Evolutionary conservation across 2,329 filamentous ascomycete species (phyloP).

Genomic region (Nemania abortiva): DNA sequence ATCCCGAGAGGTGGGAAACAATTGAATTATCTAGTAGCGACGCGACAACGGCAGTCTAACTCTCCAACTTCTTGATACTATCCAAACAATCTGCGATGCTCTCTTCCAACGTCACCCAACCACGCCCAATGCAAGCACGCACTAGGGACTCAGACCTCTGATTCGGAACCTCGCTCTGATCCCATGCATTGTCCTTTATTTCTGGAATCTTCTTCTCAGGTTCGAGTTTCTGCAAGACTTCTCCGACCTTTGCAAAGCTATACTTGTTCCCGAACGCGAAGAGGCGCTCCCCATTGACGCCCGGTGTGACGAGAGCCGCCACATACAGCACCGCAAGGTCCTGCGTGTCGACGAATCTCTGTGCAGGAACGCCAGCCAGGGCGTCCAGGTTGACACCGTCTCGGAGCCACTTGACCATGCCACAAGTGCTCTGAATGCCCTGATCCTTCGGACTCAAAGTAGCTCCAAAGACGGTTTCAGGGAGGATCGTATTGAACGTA

Average conservation of each 20-base stretch:
- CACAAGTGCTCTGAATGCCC: constrained; percentile 50
- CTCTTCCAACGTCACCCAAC: constrained; percentile 51
- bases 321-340: constrained; percentile 51
- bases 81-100: constrained; percentile 47
- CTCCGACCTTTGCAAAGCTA: constrained; percentile 48
- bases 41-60: not conserved
- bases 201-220: constrained; percentile 45
- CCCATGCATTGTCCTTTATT: constrained; percentile 47
- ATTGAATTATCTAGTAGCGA: not conserved
- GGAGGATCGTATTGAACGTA: constrained; percentile 51
- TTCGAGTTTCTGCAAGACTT: constrained; percentile 49
- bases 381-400: constrained; percentile 44
- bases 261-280: constrained; percentile 51
- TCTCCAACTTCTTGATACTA: constrained; percentile 30
- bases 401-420: constrained; percentile 51
- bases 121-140: constrained; percentile 43
- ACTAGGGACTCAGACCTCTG: constrained; percentile 47
- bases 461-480: constrained; percentile 50
- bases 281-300: constrained; percentile 49
- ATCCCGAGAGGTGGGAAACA: not conserved
- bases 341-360: constrained; percentile 50
- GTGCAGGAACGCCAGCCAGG: constrained; percentile 44
- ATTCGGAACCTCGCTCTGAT: constrained; percentile 51
- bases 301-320: constrained; percentile 47
- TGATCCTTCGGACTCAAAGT: constrained; percentile 49